Conservation (phyloP, 164 flowering plant species). For the Annona squamosa region DNA sequence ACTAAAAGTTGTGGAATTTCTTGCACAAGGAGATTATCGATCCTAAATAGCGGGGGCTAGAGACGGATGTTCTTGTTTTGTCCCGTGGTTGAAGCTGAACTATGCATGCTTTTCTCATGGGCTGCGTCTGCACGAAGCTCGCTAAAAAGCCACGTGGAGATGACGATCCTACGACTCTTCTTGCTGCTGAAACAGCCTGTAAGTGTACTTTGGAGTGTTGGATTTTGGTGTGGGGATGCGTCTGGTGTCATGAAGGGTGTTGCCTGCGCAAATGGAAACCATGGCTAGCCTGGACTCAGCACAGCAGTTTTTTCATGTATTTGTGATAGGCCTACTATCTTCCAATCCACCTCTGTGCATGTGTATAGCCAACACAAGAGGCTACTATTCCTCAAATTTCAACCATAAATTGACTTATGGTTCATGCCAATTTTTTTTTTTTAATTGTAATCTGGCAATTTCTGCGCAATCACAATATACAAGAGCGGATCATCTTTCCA, state of each 20-base stretch:
- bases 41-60: background rate
- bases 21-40: too few relatives aligned
- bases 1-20: too few relatives aligned
- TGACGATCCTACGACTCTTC: constrained; percentile 72
- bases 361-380: too few relatives aligned
- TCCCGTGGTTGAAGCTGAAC: background rate
- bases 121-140: constrained; percentile 42
- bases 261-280: background rate
- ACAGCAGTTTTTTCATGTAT: background rate
- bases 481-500: too few relatives aligned
- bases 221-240: background rate
- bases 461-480: too few relatives aligned
- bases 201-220: constrained; percentile 2
- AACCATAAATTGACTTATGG: too few relatives aligned
- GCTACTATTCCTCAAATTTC: too few relatives aligned
- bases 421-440: too few relatives aligned
- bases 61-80: background rate
- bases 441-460: too few relatives aligned
- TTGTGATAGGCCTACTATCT: background rate
- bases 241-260: background rate
- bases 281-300: background rate
- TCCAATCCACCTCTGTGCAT: too few relatives aligned
- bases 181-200: constrained; percentile 63
- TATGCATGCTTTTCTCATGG: constrained; percentile 11
- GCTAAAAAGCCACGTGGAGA: constrained; percentile 37